These are phyloP conservation scores for Cochlearia excelsa DNA, from an alignment of 345 rosid genomes.

Conservation along the genomic window DNA sequence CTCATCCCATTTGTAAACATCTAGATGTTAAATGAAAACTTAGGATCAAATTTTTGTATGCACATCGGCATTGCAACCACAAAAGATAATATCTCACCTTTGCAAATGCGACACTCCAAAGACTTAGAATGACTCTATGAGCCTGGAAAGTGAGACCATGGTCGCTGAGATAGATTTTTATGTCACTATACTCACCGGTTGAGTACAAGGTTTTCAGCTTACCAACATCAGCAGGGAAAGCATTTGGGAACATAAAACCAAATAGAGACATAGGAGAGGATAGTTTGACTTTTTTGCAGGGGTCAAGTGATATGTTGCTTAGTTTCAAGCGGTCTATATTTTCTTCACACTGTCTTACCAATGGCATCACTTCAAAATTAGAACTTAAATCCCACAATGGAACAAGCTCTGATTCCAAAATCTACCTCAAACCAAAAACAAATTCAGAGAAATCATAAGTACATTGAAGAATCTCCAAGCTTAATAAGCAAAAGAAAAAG, in stretches of 20 bases:
- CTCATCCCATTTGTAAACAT: conserved; percentile 99
- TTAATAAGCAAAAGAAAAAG: background rate
- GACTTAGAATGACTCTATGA: conserved; percentile 75
- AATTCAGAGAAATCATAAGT: conserved; percentile 14
- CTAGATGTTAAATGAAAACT: conserved; percentile 40
- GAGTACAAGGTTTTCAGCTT: conserved; percentile 54
- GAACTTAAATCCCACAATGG: conserved; percentile 54
- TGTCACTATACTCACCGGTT: conserved; percentile 57
- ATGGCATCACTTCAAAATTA: conserved; percentile 62
- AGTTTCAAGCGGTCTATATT: conserved; percentile 49
- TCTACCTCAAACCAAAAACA: conserved; percentile 40
- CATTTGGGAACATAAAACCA: conserved; percentile 53
- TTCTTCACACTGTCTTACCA: conserved; percentile 81
- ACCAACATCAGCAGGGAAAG: conserved; percentile 59
- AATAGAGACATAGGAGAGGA: conserved; percentile 50
- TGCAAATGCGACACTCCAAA: conserved; percentile 89
- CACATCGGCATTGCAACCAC: conserved; percentile 4
- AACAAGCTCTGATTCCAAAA: conserved; percentile 66
- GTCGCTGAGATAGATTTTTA: conserved; percentile 56
- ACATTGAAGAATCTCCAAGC: conserved; percentile 5
- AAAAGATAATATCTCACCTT: conserved; percentile 52
- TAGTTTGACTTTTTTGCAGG: conserved; percentile 57
- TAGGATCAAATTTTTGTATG: conserved; percentile 6
- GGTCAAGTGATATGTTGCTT: conserved; percentile 49
- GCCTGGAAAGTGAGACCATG: conserved; percentile 59